These are phyloP conservation scores for Hirschfeldia incana DNA, from an alignment of 345 rosid genomes.

Conservation along the genomic window DNA sequence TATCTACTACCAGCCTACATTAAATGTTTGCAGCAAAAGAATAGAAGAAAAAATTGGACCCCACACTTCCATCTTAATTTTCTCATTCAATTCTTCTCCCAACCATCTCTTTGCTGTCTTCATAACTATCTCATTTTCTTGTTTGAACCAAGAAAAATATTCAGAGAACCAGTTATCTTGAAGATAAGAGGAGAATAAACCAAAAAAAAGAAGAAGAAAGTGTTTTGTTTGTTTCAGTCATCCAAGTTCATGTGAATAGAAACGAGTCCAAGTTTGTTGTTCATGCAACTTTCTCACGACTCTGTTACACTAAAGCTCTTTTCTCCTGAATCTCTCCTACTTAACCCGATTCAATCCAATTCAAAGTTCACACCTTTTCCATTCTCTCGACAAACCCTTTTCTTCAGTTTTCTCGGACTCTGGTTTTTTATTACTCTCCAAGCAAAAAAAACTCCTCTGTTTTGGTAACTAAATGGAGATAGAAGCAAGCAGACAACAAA, in stretches of 20 bases:
- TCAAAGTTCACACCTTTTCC: slow-evolving; percentile 36
- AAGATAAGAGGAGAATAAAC: neutral
- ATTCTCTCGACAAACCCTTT: slow-evolving; percentile 29
- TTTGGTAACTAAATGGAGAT: slow-evolving; percentile 55
- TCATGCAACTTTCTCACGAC: slow-evolving; percentile 35
- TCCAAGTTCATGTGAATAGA: slow-evolving; percentile 36
- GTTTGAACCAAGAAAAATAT: slow-evolving; percentile 26
- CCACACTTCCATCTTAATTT: slow-evolving; percentile 13
- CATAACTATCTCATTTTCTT: slow-evolving; percentile 41
- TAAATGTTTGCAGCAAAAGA: slow-evolving; percentile 18
- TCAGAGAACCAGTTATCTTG: slow-evolving; percentile 16
- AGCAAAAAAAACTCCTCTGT: neutral
- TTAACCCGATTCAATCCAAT: slow-evolving; percentile 20
- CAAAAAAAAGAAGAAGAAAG: slow-evolving; percentile 1
- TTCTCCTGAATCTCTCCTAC: slow-evolving; percentile 43
- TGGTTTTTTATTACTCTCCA: neutral
- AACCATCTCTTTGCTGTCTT: slow-evolving; percentile 44
- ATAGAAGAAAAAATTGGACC: neutral
- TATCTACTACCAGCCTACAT: slow-evolving; percentile 38
- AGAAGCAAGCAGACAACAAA: slow-evolving; percentile 55
- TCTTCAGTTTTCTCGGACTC: slow-evolving; percentile 7
- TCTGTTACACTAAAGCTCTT: slow-evolving; percentile 23
- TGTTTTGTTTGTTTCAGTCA: slow-evolving; percentile 36
- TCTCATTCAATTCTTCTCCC: slow-evolving; percentile 34
- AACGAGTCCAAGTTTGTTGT: slow-evolving; percentile 42